phyloP scores from a whole-genome alignment of 192 early-diverging fungal genomes.

The Podila epigama region DNA sequence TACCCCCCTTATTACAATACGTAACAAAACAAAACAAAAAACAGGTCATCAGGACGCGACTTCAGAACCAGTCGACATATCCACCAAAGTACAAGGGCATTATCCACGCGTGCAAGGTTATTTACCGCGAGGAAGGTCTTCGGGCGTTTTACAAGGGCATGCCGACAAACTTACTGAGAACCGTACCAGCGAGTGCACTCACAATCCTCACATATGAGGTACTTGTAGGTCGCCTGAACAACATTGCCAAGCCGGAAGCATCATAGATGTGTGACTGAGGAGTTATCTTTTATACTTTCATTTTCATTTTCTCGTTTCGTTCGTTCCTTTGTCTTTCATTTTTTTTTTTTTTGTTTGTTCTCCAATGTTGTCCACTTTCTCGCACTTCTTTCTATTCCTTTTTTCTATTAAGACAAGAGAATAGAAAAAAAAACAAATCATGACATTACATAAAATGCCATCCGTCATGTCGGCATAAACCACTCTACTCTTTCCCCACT shows the following conservation, averaged over 20 bases:
- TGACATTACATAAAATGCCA: no score
- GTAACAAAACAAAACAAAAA: no score
- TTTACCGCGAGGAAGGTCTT: slow-evolving; percentile 80
- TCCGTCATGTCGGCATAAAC: no score
- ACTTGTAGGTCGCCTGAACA: slow-evolving; percentile 69
- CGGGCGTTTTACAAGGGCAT: slow-evolving; percentile 90
- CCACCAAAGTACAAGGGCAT: slow-evolving; percentile 87
- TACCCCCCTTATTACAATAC: no score
- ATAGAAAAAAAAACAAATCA: slow-evolving; percentile 1
- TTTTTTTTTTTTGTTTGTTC: neutral
- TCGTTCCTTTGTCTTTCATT: neutral
- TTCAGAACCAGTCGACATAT: slow-evolving; percentile 84
- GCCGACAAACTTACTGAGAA: slow-evolving; percentile 84
- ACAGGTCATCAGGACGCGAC: slow-evolving; percentile 85
- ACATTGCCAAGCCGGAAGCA: slow-evolving; percentile 31
- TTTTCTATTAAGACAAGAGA: neutral
- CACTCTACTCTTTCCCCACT: no score
- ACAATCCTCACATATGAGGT: slow-evolving; percentile 91
- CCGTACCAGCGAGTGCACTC: slow-evolving; percentile 87
- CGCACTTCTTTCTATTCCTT: neutral
- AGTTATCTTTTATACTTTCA: neutral
- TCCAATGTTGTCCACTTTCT: no score
- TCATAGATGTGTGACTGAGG: no score
- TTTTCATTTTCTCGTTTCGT: neutral
- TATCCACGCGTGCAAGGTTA: slow-evolving; percentile 74